Evolutionary conservation across 208 protist genomes (phyloP), one percentile per base, ranked within the genome.

Genomic region (Strigomonas culicis): DNA sequence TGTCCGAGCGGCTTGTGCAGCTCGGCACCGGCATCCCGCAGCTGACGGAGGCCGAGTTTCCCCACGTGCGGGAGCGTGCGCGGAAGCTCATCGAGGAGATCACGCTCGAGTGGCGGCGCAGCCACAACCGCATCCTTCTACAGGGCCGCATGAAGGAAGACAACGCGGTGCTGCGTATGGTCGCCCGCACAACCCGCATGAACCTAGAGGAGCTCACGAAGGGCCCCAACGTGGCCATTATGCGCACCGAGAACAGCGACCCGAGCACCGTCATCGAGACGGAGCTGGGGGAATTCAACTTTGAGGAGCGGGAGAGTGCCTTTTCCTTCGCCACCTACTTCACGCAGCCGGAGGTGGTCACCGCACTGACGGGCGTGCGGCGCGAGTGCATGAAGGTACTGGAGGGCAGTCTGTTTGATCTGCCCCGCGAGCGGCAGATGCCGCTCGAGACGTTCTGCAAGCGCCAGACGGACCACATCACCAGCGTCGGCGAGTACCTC

Each of bases 281-380:
- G 8, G 83, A 77, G 22, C 55, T 69, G 25, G 69, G 61, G 49
- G 66, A 74, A 57, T 92, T 90, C 69, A 61, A 88, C 46, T 97
- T 95, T 77, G 79, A 62, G 36, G 86, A 86, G 51, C 74, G 79
- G 19, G 86, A 95, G 57, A 68, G 76, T 21, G 65, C 84, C 56
- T 98, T 98, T 63, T 95, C 79, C 53, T 98, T 98, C 57, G 87
- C 87, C 4, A 97, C 94, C 3, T 98, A 98, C 74, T 98, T 93
- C 69, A 98, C 92, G 1, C 92, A 98, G 75, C 88, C 85, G 2
- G 87, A 98, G 73, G 92, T 98, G 27, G 82, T 98, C 19, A 85
- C 82, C 32, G 92, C 94, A 4, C 67, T 98, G 55, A 94, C 90
- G 6, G 87, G 86, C 8, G 90, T 98, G 39, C 80, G 83, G 6